Evolutionary conservation across 805 yeast genomes (phyloP).

Genomic region (Starmerella lactis-condensi): DNA sequence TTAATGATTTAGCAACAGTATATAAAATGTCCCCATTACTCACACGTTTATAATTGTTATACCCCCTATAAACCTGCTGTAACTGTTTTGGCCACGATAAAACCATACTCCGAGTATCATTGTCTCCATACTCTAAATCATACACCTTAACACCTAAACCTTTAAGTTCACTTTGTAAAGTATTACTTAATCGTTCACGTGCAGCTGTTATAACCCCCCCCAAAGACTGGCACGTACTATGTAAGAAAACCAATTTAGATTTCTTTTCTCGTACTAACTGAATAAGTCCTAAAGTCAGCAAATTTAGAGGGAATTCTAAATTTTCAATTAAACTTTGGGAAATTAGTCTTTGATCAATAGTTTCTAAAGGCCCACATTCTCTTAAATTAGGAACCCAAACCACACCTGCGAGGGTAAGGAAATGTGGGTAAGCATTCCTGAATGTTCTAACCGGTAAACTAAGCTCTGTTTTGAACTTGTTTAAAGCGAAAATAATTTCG

Average conservation of each 20-base stretch:
- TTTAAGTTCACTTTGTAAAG: too few species aligned
- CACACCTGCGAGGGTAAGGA: constrained; percentile 42
- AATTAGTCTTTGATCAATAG: constrained; percentile 37
- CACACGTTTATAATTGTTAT: too few species aligned
- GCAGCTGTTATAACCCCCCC: too few species aligned
- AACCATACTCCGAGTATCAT: too few species aligned
- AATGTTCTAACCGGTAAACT: constrained; percentile 40
- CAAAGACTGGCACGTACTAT: too few species aligned
- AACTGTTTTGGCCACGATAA: too few species aligned
- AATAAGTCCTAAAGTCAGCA: constrained; percentile 39
- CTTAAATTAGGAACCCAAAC: constrained; percentile 51
- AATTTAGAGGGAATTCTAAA: constrained; percentile 30
- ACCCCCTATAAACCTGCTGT: too few species aligned
- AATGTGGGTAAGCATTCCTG: constrained; percentile 38
- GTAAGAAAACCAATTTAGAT: constrained; percentile 30
- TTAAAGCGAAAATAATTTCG: constrained; percentile 31
- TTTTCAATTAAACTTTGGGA: constrained; percentile 29
- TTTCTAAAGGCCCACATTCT: constrained; percentile 54
- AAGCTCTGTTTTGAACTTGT: constrained; percentile 32
- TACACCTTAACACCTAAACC: too few species aligned
- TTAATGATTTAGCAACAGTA: too few species aligned
- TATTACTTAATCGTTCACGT: too few species aligned
- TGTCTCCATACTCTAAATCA: too few species aligned
- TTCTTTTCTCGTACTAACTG: constrained; percentile 34
- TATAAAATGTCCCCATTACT: too few species aligned